Base-by-base conservation (phyloP, 805 yeast species). In the Lipomyces japonicus region DNA sequence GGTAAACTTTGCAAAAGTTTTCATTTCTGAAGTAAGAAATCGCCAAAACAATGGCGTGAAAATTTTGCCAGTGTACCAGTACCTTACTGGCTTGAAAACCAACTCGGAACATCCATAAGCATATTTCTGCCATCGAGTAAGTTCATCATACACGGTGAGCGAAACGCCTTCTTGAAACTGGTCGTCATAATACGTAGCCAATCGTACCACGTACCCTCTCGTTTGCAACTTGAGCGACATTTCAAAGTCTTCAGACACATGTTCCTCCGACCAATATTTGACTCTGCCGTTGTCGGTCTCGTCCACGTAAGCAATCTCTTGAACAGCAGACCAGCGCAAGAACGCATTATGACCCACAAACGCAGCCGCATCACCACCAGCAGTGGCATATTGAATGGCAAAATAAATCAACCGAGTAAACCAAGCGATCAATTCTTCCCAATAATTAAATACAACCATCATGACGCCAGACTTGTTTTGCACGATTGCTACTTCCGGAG, bases 341-440 rank as follows among this genome's bases (percentile, higher is more conserved):
- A 52, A 52, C 37, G 57, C 53, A 34, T 52, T 52, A 25, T 52
- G 57, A 5, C 57, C 57, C 14, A 48, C 57, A 21, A 52, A 52
- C n/a, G 57, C 53, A 10, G 53, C 57, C 6, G 40, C 44, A 31
- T 52, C 57, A 18, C 57, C 57, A n/a, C 49, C 43, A 3, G 57
- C 47, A 7, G 53, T 48, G 6, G 53, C 57, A 28, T 48, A 48
- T 30, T 44, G 48, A 36, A 52, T 48, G 2, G 57, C 57, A 28
- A 45, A 45, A 46, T 48, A 52, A 49, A 52, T 48, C 39, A 52
- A 39, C 9, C 51, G 52, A 4, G 56, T 52, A 32, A 52, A 52
- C 52, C 50, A 52, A 12, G 56, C 51, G 24, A 52, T 52, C 31
- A 48, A 30, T 21, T 52, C 43, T 28, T 52, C 57, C 57, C 53